Evolutionary conservation across 169 alveolate genomes (phyloP), one percentile per base, ranked within the genome.

Genomic region (Ichthyophthirius multifiliis): DNA sequence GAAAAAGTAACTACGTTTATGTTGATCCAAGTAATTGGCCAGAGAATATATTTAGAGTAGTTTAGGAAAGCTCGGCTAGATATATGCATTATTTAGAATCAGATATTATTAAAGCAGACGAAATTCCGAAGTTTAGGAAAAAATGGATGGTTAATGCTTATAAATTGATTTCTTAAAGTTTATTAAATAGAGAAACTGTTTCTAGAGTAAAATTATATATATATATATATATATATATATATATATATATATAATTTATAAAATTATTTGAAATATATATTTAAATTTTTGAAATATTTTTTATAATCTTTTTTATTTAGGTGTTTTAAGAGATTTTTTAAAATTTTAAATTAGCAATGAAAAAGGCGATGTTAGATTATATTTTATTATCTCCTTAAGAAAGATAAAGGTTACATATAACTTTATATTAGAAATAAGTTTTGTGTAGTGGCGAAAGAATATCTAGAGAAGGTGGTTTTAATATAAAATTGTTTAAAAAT

Each of bases 351-450:
- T 46, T 62, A 32, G 84, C 95, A 30, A 84, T 93, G 88, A 90
- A 90, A 80, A 79, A 82, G 55, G 89, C 93, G 0, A 93, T 93
- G 48, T 65, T 93, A 65, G 89, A 90, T 76, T 93, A 93, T 67
- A 90, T 93, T 27, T 75, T 93, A 16, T 39, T 92, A 41, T 88
- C 95, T 7, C 97, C 97, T 1, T 85, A 85, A 46, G 97, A 93
- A 78, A 86, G 97, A 63, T 90, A 90, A 65, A 81, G 97, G 65
- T 67, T 93, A 5, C 94, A 93, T 73, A 90, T 93, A 20, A 74
- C 88, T 12, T 77, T 87, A 82, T 76, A 85, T 32, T 95, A 95
- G 12, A 89, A 94, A 82, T 82, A 80, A 39, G 83, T 88, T 30
- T 90, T 92, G 9, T 87, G 92, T 41, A 83, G 95, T 9, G 86